Conservation (phyloP, 352 stramenopile species). For the Phytophthora pistaciae region DNA sequence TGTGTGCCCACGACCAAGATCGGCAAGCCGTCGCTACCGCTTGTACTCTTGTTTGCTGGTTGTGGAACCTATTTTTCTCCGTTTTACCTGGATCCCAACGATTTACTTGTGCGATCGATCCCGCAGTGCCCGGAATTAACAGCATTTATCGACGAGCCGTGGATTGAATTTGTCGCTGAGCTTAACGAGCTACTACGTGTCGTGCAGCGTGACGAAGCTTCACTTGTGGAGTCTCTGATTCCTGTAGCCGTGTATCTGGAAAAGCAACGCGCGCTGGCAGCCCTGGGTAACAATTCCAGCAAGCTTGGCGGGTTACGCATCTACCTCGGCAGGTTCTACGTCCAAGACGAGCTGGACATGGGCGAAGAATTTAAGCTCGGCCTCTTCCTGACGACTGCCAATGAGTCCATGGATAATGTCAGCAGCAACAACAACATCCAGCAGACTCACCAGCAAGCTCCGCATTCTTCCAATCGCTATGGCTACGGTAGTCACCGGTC, state of each 20-base stretch:
- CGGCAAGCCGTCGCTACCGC: constrained; percentile 72
- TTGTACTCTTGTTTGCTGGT: constrained; percentile 82
- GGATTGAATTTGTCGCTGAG: constrained; percentile 87
- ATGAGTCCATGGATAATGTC: constrained; percentile 42
- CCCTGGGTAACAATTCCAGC: constrained; percentile 44
- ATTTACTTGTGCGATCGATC: constrained; percentile 81
- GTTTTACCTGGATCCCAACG: constrained; percentile 83
- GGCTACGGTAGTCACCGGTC: constrained; percentile 28
- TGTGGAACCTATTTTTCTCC: constrained; percentile 83
- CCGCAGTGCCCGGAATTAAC: constrained; percentile 82
- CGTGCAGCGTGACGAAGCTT: constrained; percentile 65
- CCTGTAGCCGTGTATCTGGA: constrained; percentile 75
- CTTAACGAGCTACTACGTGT: constrained; percentile 80
- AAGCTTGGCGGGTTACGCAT: constrained; percentile 76
- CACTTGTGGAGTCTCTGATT: constrained; percentile 65
- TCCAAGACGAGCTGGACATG: constrained; percentile 68
- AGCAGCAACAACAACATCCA: constrained; percentile 33
- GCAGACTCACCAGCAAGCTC: constrained; percentile 21
- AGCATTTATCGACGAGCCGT: constrained; percentile 88
- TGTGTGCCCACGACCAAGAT: constrained; percentile 80
- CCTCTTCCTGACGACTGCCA: constrained; percentile 67
- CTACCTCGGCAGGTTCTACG: constrained; percentile 80
- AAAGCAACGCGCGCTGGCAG: constrained; percentile 50
- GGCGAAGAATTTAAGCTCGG: constrained; percentile 84
- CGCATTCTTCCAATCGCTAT: constrained; percentile 30